Evolutionary conservation across 768 basidiomycete species (phyloP).

Genomic region (Lactifluus subvellereus): DNA sequence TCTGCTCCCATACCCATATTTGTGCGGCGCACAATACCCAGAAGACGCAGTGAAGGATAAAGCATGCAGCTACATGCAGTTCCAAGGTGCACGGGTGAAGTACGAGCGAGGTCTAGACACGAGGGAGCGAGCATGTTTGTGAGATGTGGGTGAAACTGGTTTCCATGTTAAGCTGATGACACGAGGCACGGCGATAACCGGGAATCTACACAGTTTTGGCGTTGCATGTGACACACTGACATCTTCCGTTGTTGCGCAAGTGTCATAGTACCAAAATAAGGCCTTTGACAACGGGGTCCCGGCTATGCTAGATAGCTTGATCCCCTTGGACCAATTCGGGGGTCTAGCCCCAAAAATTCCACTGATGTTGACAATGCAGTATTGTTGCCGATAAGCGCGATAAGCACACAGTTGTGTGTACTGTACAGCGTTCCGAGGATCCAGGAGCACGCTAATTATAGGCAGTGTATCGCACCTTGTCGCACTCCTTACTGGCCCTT

Average conservation of each 20-base stretch:
- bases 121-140: neutral
- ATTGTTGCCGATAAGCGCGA: conserved; percentile 5
- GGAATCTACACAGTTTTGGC: neutral
- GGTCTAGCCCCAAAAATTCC: conserved; percentile 1
- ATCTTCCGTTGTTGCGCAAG: neutral
- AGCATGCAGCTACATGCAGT: neutral
- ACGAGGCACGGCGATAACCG: conserved; percentile 11
- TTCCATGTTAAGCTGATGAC: conserved; percentile 5
- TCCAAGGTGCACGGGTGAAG: neutral
- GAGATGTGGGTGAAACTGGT: neutral
- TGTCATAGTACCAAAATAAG: neutral
- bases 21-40: neutral
- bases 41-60: neutral
- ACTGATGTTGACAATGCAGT: conserved; percentile 1
- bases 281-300: neutral
- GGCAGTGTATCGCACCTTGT: no score
- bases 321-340: neutral
- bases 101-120: conserved; percentile 1
- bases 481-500: neutral
- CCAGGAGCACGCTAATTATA: neutral
- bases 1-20: neutral
- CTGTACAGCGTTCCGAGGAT: neutral
- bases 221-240: neutral
- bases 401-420: neutral
- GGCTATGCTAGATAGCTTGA: neutral